Base-by-base conservation (phyloP, 306 rosid species). In the Vigna radiata region DNA sequence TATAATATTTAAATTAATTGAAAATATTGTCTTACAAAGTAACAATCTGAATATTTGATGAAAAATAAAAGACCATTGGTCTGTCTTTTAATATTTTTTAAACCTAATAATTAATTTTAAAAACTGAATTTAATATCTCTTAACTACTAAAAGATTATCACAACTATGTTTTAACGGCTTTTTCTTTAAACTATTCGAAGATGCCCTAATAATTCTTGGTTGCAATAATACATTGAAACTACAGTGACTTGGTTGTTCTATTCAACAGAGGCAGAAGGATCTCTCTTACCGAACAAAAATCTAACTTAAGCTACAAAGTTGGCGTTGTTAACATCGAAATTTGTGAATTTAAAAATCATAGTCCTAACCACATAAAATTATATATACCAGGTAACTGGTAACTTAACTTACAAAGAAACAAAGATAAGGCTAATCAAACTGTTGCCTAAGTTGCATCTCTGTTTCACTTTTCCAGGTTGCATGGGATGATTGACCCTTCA, bases 381-480 rank as follows among this genome's bases (percentile, higher is more conserved):
- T 27, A 47, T 64, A 33, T 27, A 33, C 31, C 77, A 69, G 37
- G 54, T 39, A 39, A n/a, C 49, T 11, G 16, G 36, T 49, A 54
- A 47, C 17, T 43, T 80, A 18, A 47, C 27, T 41, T 80, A 67
- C 75, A 60, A 43, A 19, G 14, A 50, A 15, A 76, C 54, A 62
- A 53, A 69, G n/a, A 66, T 16, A 16, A 21, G 21, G 48, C 87
- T 88, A 90, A 87, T 95, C 97, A 77, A 89, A 95, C 37, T 92
- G 97, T 79, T 95, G 98, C 50, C 98, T 79, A 15, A 95, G 91
- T 7, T 92, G 97, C 98, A 95, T 95, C 83, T 95, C 97, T 11
- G 97, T 89, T 83, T 95, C 98, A 56, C 97, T 95, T 82, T 95
- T 95, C 99, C 99, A 95, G 12, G 84, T 46, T n/a, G 88, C 97